phyloP scores from a whole-genome alignment of 2,329 filamentous ascomycete genomes.

The Coleophoma cylindrospora region DNA sequence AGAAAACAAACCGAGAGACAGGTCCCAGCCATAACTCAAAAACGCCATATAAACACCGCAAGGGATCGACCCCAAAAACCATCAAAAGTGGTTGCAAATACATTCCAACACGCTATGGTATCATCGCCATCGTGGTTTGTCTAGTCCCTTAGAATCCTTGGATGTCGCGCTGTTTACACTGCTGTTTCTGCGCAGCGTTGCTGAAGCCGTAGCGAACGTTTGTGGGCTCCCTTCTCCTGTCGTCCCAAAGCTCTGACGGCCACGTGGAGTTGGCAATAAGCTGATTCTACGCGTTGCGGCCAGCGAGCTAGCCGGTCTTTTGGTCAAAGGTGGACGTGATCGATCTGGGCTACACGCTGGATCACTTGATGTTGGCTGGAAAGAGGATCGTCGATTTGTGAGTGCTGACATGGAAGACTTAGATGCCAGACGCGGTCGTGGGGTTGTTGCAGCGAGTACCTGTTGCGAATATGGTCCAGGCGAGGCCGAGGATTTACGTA shows the following conservation, averaged over 20 bases:
- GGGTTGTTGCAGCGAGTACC: conserved; percentile 36
- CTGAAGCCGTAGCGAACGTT: conserved; percentile 38
- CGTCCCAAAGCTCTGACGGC: conserved; percentile 21
- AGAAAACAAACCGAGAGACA: no score
- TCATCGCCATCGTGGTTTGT: conserved; percentile 18
- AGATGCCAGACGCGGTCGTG: conserved; percentile 25
- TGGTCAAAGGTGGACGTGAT: conserved; percentile 17
- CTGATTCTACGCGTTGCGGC: conserved; percentile 46
- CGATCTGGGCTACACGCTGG: conserved; percentile 20
- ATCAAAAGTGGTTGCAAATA: no score
- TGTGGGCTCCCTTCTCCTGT: conserved; percentile 45
- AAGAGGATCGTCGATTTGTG: conserved; percentile 45
- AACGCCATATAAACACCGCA: no score
- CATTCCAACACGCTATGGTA: background rate
- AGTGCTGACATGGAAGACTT: conserved; percentile 39
- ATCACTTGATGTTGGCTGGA: conserved; percentile 41
- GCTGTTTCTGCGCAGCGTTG: conserved; percentile 28
- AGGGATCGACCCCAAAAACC: no score
- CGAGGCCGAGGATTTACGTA: conserved; percentile 42
- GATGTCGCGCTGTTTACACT: conserved; percentile 13
- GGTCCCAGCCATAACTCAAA: no score
- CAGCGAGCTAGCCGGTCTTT: conserved; percentile 52
- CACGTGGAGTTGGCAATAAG: conserved; percentile 42
- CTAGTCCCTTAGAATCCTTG: conserved; percentile 17
- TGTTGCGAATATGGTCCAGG: conserved; percentile 45